These are phyloP conservation scores for Grigorovia jiainica DNA, from an alignment of 805 yeast species.

Conservation along the genomic window DNA sequence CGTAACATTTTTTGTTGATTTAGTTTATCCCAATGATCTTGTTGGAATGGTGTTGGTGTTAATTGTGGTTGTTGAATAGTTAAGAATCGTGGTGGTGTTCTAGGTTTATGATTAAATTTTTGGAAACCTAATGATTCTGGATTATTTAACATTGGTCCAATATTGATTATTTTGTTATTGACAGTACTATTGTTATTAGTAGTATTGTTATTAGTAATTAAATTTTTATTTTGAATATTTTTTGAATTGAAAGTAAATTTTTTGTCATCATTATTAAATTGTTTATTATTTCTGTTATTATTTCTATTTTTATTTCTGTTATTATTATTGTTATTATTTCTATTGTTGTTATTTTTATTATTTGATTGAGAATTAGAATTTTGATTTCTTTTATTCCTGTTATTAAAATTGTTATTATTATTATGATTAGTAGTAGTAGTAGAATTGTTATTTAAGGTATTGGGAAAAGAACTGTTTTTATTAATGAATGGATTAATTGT, in stretches of 20 bases:
- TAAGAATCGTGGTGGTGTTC: slow-evolving; percentile 31
- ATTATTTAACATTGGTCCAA: slow-evolving; percentile 20
- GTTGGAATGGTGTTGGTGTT: slow-evolving; percentile 19
- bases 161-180: background rate
- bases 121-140: slow-evolving; percentile 20
- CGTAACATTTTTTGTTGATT: slow-evolving; percentile 56
- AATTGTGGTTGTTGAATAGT: slow-evolving; percentile 31
- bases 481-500: too few relatives aligned
- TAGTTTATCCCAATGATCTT: slow-evolving; percentile 60
- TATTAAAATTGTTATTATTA: too few relatives aligned
- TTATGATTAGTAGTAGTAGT: too few relatives aligned
- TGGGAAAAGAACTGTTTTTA: too few relatives aligned
- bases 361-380: too few relatives aligned
- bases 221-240: background rate
- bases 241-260: background rate
- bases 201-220: background rate
- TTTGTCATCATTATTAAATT: background rate
- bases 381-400: too few relatives aligned
- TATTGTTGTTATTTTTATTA: too few relatives aligned
- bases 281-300: too few relatives aligned
- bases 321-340: too few relatives aligned
- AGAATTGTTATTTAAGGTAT: too few relatives aligned
- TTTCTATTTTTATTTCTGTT: too few relatives aligned
- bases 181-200: background rate
- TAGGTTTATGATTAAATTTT: slow-evolving; percentile 9